phyloP scores from a whole-genome alignment of 306 rosid species.

The Morella rubra region DNA sequence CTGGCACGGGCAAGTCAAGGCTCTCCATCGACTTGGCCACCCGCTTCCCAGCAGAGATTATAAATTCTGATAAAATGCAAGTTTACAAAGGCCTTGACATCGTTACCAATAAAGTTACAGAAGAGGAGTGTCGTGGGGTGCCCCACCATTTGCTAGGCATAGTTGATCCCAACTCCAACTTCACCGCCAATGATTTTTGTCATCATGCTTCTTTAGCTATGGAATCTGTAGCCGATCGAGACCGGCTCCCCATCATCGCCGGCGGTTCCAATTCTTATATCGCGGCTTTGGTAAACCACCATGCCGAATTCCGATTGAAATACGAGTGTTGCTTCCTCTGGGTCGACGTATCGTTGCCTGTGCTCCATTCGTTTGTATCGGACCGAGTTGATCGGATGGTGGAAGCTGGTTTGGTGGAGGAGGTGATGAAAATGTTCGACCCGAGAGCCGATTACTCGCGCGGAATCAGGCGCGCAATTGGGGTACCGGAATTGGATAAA shows the following conservation, averaged over 20 bases:
- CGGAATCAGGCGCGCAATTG: slow-evolving; percentile 45
- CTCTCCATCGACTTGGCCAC: slow-evolving; percentile 49
- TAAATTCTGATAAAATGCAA: slow-evolving; percentile 55
- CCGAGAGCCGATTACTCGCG: slow-evolving; percentile 22
- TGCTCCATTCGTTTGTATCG: slow-evolving; percentile 38
- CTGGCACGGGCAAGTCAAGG: slow-evolving; percentile 52
- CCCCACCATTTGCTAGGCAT: slow-evolving; percentile 65
- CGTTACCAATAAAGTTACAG: slow-evolving; percentile 47
- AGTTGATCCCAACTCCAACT: slow-evolving; percentile 37
- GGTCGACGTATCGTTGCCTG: slow-evolving; percentile 34
- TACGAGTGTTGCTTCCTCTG: slow-evolving; percentile 41
- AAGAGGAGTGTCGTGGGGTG: slow-evolving; percentile 44
- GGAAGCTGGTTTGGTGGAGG: slow-evolving; percentile 35
- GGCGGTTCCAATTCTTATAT: slow-evolving; percentile 52
- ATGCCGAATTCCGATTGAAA: slow-evolving; percentile 26
- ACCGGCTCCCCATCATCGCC: slow-evolving; percentile 39
- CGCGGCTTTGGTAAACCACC: slow-evolving; percentile 30
- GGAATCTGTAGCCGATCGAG: slow-evolving; percentile 28
- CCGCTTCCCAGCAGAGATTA: slow-evolving; percentile 36
- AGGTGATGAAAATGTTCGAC: slow-evolving; percentile 41
- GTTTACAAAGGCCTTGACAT: slow-evolving; percentile 46
- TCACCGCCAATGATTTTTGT: slow-evolving; percentile 37
- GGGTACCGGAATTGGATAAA: slow-evolving; percentile 43
- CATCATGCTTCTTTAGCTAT: slow-evolving; percentile 31
- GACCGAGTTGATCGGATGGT: slow-evolving; percentile 49